Evolutionary conservation across 495 filamentous ascomycete genomes (phyloP).

Genomic region (Sphaerosporella brunnea): DNA sequence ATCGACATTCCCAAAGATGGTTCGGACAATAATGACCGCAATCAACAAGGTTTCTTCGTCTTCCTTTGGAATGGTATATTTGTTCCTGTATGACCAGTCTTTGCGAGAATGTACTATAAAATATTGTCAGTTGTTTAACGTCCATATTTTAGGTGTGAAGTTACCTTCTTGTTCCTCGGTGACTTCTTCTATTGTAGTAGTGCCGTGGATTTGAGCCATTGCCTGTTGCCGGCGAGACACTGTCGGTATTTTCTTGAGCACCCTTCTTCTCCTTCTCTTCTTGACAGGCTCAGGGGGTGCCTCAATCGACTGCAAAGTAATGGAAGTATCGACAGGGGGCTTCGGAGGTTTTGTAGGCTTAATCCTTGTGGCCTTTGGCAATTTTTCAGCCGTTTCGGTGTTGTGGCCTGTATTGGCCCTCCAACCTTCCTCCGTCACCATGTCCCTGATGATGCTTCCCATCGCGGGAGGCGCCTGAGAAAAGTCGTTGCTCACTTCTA

Average conservation of each 20-base stretch:
- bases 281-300: too few relatives aligned
- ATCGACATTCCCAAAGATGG: constrained; percentile 55
- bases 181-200: constrained; percentile 3
- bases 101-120: neutral
- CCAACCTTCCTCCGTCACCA: neutral
- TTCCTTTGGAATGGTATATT: constrained; percentile 23
- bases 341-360: too few relatives aligned
- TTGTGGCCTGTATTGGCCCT: too few relatives aligned
- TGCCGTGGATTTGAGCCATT: constrained; percentile 24
- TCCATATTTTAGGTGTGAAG: too few relatives aligned
- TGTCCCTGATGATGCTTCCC: constrained; percentile 14
- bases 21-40: constrained; percentile 55
- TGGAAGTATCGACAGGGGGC: too few relatives aligned
- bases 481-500: constrained; percentile 20
- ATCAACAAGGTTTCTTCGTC: constrained; percentile 37
- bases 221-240: constrained; percentile 20
- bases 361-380: too few relatives aligned
- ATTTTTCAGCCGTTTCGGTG: too few relatives aligned
- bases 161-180: neutral
- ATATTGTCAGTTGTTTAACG: too few relatives aligned
- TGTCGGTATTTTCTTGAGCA: neutral
- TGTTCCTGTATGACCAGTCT: constrained; percentile 11
- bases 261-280: constrained; percentile 7
- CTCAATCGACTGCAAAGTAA: too few relatives aligned
- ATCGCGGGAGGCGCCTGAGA: constrained; percentile 13